These are phyloP conservation scores for Boletellus sp. DNA, from an alignment of 768 basidiomycete species.

Conservation along the genomic window DNA sequence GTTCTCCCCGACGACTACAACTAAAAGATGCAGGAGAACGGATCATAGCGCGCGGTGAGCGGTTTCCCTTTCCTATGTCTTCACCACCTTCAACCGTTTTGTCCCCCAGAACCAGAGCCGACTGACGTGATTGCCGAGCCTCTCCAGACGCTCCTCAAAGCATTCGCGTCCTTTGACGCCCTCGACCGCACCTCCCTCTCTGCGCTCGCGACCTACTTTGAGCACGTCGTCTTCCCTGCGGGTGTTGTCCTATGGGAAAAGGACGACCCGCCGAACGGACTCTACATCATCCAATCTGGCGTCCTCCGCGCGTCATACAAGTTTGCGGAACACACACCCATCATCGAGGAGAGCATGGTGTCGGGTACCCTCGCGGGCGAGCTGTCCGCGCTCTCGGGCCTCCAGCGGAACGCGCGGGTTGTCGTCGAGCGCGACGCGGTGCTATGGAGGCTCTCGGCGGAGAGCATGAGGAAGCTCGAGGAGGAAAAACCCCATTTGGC, in stretches of 20 bases:
- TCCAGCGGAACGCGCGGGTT: slow-evolving; percentile 81
- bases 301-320: slow-evolving; percentile 79
- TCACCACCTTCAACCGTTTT: neutral
- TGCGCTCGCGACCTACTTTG: slow-evolving; percentile 69
- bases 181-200: slow-evolving; percentile 54
- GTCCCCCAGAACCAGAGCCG: slow-evolving; percentile 14
- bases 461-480: slow-evolving; percentile 60
- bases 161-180: slow-evolving; percentile 71
- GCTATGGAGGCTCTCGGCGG: slow-evolving; percentile 74
- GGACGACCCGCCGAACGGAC: slow-evolving; percentile 71
- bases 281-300: slow-evolving; percentile 88
- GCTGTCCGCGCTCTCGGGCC: slow-evolving; percentile 75
- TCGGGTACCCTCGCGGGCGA: slow-evolving; percentile 92
- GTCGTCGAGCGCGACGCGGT: slow-evolving; percentile 73
- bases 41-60: slow-evolving; percentile 59
- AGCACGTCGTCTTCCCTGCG: slow-evolving; percentile 51
- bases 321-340: slow-evolving; percentile 64
- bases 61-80: neutral
- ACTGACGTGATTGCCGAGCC: slow-evolving; percentile 52
- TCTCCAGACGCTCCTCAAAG: slow-evolving; percentile 68
- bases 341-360: slow-evolving; percentile 88
- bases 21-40: slow-evolving; percentile 68
- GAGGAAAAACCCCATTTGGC: slow-evolving; percentile 63
- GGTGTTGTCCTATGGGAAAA: slow-evolving; percentile 72
- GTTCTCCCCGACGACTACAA: slow-evolving; percentile 66